phyloP scores from a whole-genome alignment of 208 protist species.

The Leishmania braziliensis region DNA sequence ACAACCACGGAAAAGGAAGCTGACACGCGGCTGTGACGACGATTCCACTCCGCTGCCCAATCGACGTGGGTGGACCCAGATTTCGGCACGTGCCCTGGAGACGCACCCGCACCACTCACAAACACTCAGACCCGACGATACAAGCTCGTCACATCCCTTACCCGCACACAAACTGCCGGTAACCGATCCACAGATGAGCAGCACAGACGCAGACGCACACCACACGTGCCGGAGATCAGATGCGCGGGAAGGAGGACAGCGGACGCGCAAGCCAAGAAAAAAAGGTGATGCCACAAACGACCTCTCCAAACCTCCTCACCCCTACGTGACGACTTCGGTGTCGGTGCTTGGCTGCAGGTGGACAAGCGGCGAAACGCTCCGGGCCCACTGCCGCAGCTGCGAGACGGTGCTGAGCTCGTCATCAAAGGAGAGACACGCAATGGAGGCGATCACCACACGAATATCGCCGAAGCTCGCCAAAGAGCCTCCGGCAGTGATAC shows the following conservation, averaged over 20 bases:
- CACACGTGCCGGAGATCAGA: not conserved
- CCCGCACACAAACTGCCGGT: not conserved
- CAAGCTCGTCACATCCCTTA: not conserved
- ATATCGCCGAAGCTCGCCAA: slow-evolving; percentile 2
- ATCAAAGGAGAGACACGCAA: slow-evolving; percentile 17
- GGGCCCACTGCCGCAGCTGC: slow-evolving; percentile 35
- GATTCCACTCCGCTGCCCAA: not conserved
- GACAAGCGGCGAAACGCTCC: slow-evolving; percentile 14
- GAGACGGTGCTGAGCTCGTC: slow-evolving; percentile 25
- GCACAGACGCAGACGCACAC: not conserved
- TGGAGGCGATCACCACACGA: slow-evolving; percentile 12
- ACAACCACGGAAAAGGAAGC: not conserved
- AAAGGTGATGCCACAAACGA: not conserved
- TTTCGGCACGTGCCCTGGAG: not conserved
- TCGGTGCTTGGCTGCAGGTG: slow-evolving; percentile 25
- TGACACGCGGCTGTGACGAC: not conserved
- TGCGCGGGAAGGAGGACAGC: not conserved
- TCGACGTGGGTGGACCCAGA: not conserved
- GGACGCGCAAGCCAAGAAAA: not conserved
- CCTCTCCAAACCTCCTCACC: not conserved
- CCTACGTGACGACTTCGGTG: slow-evolving; percentile 36
- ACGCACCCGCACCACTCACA: not conserved
- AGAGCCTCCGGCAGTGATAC: not conserved
- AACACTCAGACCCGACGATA: not conserved
- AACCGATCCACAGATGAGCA: not conserved